A percentile compares a stretch with the other conserved stretches of the same genome.
These are phyloP conservation scores for Talaromyces sp. DNA, from an alignment of 2,329 filamentous ascomycete species.

Conservation along the genomic window DNA sequence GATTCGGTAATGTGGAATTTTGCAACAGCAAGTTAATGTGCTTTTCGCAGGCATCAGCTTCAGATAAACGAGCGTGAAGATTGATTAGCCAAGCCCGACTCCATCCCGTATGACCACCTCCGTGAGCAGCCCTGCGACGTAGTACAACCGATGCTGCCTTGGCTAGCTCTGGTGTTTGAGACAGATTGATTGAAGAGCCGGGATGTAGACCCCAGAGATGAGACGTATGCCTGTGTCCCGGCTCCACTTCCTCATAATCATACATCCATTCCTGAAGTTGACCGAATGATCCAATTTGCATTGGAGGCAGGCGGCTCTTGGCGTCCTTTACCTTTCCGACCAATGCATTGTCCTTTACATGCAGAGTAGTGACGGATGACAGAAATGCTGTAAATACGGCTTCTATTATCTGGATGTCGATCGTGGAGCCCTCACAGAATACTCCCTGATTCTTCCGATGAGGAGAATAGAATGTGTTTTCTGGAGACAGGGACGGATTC, in stretches of 20 bases:
- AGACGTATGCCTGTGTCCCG: constrained; percentile 52
- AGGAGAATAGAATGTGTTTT: not conserved
- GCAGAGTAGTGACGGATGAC: not conserved
- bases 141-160: constrained; percentile 22
- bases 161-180: not conserved
- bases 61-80: constrained; percentile 45
- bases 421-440: constrained; percentile 8
- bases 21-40: constrained; percentile 42
- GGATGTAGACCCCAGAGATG: constrained; percentile 15
- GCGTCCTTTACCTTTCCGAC: constrained; percentile 14
- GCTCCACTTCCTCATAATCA: constrained; percentile 42
- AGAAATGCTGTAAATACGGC: not conserved
- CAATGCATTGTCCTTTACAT: constrained; percentile 13
- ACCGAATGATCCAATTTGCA: constrained; percentile 24
- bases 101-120: constrained; percentile 49
- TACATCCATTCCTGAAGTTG: constrained; percentile 33
- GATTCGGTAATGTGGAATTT: constrained; percentile 44
- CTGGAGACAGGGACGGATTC: constrained; percentile 11
- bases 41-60: constrained; percentile 41
- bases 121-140: constrained; percentile 22
- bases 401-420: constrained; percentile 17
- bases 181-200: not conserved
- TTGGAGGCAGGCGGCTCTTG: constrained; percentile 1
- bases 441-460: not conserved
- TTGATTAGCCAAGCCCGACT: constrained; percentile 50